Evolutionary conservation across 1,139 yeast genomes (phyloP).

Genomic region (Pichia cactophila): DNA sequence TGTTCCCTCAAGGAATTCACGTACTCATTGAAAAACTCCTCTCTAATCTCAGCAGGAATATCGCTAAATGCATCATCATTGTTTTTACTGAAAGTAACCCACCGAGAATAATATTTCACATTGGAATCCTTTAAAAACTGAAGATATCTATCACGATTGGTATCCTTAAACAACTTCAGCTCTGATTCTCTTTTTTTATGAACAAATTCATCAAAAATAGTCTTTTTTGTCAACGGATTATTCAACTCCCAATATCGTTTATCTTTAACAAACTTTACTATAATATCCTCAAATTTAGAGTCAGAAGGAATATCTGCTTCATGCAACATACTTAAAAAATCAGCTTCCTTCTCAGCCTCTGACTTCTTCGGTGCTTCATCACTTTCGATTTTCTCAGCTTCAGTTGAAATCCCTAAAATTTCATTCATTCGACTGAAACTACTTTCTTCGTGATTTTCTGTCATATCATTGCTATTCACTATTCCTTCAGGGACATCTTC

Average conservation of each 20-base stretch:
- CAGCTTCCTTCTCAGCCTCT: slow-evolving; percentile 24
- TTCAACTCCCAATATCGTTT: slow-evolving; percentile 64
- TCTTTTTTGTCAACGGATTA: slow-evolving; percentile 55
- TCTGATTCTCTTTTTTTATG: slow-evolving; percentile 49
- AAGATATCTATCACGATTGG: slow-evolving; percentile 47
- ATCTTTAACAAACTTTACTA: slow-evolving; percentile 50
- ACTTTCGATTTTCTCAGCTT: neutral
- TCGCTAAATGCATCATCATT: slow-evolving; percentile 57
- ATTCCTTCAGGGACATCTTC: too few species aligned
- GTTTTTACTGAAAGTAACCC: slow-evolving; percentile 49
- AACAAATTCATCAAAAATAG: slow-evolving; percentile 58
- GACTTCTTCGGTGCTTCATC: neutral
- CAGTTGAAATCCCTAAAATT: slow-evolving; percentile 2
- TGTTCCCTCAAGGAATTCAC: slow-evolving; percentile 35
- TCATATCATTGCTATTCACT: neutral
- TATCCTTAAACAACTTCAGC: slow-evolving; percentile 45
- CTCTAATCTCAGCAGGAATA: slow-evolving; percentile 50
- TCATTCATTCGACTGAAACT: neutral
- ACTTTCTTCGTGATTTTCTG: neutral
- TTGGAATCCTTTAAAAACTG: slow-evolving; percentile 39
- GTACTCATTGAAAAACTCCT: slow-evolving; percentile 45
- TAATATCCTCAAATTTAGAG: slow-evolving; percentile 68
- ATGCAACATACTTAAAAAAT: slow-evolving; percentile 46
- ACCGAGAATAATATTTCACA: slow-evolving; percentile 54
- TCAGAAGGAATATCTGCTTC: slow-evolving; percentile 56